Evolutionary conservation across 192 early-diverging fungal genomes (phyloP).

Genomic region (Backusella macrospora): DNA sequence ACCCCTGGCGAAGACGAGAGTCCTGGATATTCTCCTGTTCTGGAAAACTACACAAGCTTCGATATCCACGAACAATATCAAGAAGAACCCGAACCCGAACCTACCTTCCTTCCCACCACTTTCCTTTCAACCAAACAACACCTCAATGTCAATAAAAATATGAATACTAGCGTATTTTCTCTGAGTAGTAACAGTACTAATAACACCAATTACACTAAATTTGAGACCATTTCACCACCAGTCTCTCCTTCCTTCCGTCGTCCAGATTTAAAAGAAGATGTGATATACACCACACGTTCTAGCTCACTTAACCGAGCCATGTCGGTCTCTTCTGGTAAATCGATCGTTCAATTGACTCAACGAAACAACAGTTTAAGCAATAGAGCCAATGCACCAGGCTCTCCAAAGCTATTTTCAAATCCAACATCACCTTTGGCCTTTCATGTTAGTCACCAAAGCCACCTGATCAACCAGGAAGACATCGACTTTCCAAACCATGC

Average conservation of each 20-base stretch:
- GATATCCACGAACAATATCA: background rate
- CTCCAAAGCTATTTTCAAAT: conserved; percentile 10
- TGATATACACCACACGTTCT: conserved; percentile 16
- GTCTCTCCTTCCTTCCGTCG: background rate
- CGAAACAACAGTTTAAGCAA: background rate
- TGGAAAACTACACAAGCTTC: conserved; percentile 21
- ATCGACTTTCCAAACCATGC: conserved; percentile 17
- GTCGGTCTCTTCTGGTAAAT: conserved; percentile 12
- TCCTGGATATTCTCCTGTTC: conserved; percentile 21
- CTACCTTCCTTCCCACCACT: too few species aligned
- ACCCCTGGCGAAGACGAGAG: conserved; percentile 6
- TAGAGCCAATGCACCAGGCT: background rate
- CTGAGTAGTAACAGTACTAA: background rate
- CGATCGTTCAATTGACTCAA: background rate
- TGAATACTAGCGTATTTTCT: background rate
- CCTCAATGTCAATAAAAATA: background rate
- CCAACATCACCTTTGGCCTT: conserved; percentile 21
- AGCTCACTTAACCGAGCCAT: conserved; percentile 18
- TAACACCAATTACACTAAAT: background rate
- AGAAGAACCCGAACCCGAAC: background rate
- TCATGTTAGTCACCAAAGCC: background rate
- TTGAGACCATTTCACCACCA: background rate
- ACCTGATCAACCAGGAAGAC: background rate
- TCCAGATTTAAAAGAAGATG: conserved; percentile 1
- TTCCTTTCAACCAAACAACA: too few species aligned